Base-by-base conservation (phyloP, 768 basidiomycete species). In the Tephrocybe sp. region DNA sequence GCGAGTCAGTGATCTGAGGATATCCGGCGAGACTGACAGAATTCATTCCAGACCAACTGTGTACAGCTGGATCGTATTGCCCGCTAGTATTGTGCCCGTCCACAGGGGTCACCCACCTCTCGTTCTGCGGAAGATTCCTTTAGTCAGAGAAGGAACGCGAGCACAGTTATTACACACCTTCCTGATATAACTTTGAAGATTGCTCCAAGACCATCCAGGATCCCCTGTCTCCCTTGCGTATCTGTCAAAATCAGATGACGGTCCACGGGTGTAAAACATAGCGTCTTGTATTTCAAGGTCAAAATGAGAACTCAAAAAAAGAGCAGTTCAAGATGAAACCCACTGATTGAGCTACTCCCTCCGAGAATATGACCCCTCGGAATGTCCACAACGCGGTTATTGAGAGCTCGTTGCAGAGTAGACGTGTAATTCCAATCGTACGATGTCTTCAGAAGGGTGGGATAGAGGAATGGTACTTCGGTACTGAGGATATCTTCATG, bases 361-460 rank as follows among this genome's bases (percentile, higher is more conserved):
- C 68, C 68, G 1, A 69, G 55, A n/a, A 67, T 48, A 26, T 58
- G 61, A 1, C 65, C 68, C 40, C 64, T 44, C 11, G 63, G 36
- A 19, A 37, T n/a, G 16, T 37, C 18, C 9, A 37, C 52, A 25
- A 46, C 32, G 1, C 64, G 51, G 12, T 59, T 59, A 38, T 50
- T 52, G 21, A 65, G 38, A 0, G 53, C 62, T 5, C 31, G 11
- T 49, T 67, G 64, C 25, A 59, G 46, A 0, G 49, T 51, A 2
- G 64, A 66, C 1, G 65, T 67, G 48, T 48, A 67, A 39, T 67
- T 67, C 65, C 65, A 69, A 46, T 66, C 64, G 43, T 59, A 64
- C 51, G 34, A 54, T 55, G 47, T 36, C 18, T 19, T 37, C n/a
- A 19, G 36, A 18, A 60, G 9, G 63, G 63, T 8, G 61, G 54